phyloP scores from a whole-genome alignment of 1,139 yeast species.

The Wickerhamiella infanticola region DNA sequence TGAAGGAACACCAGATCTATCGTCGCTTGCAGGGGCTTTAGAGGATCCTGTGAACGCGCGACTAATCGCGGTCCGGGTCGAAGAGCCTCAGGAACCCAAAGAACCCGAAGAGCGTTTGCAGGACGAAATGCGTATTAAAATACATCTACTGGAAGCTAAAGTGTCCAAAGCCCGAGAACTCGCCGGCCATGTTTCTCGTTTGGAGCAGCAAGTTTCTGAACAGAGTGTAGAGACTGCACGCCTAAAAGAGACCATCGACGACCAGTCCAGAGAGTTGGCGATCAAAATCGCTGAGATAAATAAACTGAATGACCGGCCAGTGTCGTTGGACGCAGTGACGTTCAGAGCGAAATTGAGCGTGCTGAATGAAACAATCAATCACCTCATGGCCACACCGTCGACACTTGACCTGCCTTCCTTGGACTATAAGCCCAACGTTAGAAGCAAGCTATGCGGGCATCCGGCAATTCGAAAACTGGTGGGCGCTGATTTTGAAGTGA shows the following conservation, averaged over 20 bases:
- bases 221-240: background rate
- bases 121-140: slow-evolving; percentile 1
- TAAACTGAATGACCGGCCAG: background rate
- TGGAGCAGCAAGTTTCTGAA: background rate
- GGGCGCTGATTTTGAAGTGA: background rate
- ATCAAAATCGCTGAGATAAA: background rate
- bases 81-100: background rate
- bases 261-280: background rate
- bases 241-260: background rate
- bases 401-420: background rate
- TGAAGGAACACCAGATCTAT: background rate
- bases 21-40: background rate
- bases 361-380: background rate
- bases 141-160: slow-evolving; percentile 6
- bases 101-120: too few relatives aligned
- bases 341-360: background rate
- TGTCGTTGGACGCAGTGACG: background rate
- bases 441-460: background rate
- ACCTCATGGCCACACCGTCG: background rate
- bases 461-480: background rate
- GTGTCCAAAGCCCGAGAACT: slow-evolving; percentile 6
- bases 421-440: background rate
- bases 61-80: background rate
- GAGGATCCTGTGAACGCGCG: background rate
- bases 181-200: slow-evolving; percentile 4